Evolutionary conservation across 2,329 filamentous ascomycete genomes (phyloP).

Genomic region (Penicillium capsulatum): DNA sequence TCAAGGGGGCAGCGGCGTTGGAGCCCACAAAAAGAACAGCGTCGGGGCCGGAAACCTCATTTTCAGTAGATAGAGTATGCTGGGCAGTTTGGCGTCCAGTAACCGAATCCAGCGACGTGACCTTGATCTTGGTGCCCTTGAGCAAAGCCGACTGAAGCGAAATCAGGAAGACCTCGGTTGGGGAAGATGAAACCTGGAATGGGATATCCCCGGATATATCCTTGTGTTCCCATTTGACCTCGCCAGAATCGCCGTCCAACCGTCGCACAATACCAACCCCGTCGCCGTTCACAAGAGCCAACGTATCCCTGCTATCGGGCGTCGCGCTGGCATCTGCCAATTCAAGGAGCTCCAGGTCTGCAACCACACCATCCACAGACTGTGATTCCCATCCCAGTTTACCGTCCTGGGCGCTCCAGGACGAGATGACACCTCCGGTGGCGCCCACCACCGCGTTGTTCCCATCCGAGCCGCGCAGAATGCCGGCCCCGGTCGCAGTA

Average conservation of each 20-base stretch:
- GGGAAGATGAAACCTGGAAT: slow-evolving; percentile 69
- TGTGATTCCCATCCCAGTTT: slow-evolving; percentile 69
- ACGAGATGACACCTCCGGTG: slow-evolving; percentile 63
- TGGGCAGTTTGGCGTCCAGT: slow-evolving; percentile 71
- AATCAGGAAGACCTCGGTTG: slow-evolving; percentile 68
- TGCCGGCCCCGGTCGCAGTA: slow-evolving; percentile 23
- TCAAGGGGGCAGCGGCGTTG: slow-evolving; percentile 40
- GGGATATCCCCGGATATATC: slow-evolving; percentile 62
- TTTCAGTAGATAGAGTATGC: slow-evolving; percentile 67
- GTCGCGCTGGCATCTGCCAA: slow-evolving; percentile 54
- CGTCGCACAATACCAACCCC: slow-evolving; percentile 59
- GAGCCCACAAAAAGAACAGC: slow-evolving; percentile 41
- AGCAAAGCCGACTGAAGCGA: slow-evolving; percentile 64
- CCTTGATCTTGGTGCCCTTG: slow-evolving; percentile 70
- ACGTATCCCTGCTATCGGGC: slow-evolving; percentile 55
- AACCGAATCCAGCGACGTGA: slow-evolving; percentile 66
- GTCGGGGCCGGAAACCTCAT: slow-evolving; percentile 55
- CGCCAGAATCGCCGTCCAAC: slow-evolving; percentile 68
- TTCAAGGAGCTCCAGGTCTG: slow-evolving; percentile 67
- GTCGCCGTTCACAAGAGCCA: slow-evolving; percentile 61
- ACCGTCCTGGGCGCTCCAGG: slow-evolving; percentile 81
- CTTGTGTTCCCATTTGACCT: slow-evolving; percentile 72
- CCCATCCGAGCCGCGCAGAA: slow-evolving; percentile 70
- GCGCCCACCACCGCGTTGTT: slow-evolving; percentile 75
- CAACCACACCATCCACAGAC: slow-evolving; percentile 48